Percentiles rank a stretch among this genome's conserved stretches.
phyloP scores from a whole-genome alignment of 1,284 basidiomycete genomes.

The Tylopilus sp. region DNA sequence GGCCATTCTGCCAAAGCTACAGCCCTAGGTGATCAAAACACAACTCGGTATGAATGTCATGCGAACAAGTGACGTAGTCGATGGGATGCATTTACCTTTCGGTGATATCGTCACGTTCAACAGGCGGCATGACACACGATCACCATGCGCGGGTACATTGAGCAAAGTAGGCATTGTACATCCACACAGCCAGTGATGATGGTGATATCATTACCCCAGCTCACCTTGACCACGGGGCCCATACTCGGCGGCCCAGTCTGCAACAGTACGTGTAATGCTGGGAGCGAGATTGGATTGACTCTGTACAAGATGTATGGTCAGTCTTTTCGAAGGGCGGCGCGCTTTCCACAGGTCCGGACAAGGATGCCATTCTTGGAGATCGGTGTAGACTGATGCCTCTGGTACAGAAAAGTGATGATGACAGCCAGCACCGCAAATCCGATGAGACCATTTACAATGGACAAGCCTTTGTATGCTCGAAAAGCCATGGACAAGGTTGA shows the following conservation, averaged over 20 bases:
- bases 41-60: not conserved
- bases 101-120: constrained; percentile 18
- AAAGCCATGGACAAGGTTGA: not conserved
- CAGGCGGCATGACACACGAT: not conserved
- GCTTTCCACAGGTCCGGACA: constrained; percentile 25
- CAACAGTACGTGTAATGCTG: constrained; percentile 17
- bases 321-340: constrained; percentile 19
- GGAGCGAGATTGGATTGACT: no score
- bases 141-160: not conserved
- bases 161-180: constrained; percentile 20
- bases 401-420: not conserved
- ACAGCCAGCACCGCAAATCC: not conserved
- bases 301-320: not conserved
- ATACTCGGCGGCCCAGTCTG: constrained; percentile 31
- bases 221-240: constrained; percentile 32
- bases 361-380: constrained; percentile 10
- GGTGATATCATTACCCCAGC: constrained; percentile 26
- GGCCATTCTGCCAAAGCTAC: constrained; percentile 51
- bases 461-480: not conserved
- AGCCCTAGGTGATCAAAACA: not conserved
- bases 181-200: constrained; percentile 33
- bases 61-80: constrained; percentile 30
- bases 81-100: constrained; percentile 54
- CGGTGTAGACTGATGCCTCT: not conserved
- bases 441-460: not conserved